phyloP scores from a whole-genome alignment of 2,329 filamentous ascomycete species.

The Penicillium sp. region DNA sequence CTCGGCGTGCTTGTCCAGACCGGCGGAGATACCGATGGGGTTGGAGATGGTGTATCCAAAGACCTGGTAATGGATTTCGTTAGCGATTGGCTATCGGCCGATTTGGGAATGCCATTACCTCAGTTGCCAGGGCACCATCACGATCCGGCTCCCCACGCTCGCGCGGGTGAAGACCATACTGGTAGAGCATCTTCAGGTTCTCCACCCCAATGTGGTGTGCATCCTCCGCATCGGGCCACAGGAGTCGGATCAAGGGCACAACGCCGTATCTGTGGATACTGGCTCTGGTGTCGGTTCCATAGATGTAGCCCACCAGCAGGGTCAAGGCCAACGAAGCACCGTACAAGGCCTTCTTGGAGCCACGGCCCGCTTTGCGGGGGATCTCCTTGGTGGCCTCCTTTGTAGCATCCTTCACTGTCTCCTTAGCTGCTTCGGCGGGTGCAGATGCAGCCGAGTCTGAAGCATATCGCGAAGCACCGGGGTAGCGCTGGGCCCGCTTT shows the following conservation, averaged over 20 bases:
- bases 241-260: constrained; percentile 46
- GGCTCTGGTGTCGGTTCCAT: constrained; percentile 72
- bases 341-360: constrained; percentile 32
- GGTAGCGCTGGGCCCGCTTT: constrained; percentile 14
- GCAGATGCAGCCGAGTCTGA: constrained; percentile 20
- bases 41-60: constrained; percentile 78
- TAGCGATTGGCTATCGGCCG: not conserved
- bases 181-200: constrained; percentile 70
- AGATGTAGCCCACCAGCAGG: constrained; percentile 58
- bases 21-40: constrained; percentile 91
- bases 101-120: constrained; percentile 31
- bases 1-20: constrained; percentile 91
- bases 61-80: constrained; percentile 47
- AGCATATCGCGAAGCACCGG: constrained; percentile 22
- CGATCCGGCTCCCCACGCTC: constrained; percentile 68
- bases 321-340: constrained; percentile 56
- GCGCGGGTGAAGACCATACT: constrained; percentile 73
- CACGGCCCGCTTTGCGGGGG: constrained; percentile 32
- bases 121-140: constrained; percentile 55
- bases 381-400: constrained; percentile 22
- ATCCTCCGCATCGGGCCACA: constrained; percentile 64
- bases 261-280: constrained; percentile 68
- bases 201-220: constrained; percentile 81
- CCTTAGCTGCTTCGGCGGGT: constrained; percentile 17
- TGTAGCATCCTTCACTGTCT: constrained; percentile 11